Percentiles rank a stretch among this genome's conserved stretches.
Conservation (phyloP, 768 basidiomycete genomes). For the Pulveroboletus sp. region DNA sequence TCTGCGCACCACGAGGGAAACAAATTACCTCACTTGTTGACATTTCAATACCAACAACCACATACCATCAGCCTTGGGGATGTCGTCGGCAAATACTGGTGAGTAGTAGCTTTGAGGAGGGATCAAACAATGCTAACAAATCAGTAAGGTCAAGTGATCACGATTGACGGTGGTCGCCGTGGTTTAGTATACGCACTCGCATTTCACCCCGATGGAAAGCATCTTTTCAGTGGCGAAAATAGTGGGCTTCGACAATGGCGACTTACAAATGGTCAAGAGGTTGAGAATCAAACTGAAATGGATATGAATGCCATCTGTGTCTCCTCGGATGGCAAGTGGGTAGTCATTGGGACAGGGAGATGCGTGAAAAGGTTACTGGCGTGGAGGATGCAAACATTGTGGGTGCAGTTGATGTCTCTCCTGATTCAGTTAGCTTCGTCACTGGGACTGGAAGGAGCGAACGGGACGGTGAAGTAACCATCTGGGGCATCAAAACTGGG, state of each 20-base stretch:
- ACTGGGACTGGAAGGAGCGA: too few relatives aligned
- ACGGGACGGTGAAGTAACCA: too few relatives aligned
- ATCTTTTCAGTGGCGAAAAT: neutral
- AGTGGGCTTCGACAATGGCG: neutral
- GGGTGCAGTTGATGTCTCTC: too few relatives aligned
- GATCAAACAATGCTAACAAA: too few relatives aligned
- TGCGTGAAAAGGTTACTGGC: neutral
- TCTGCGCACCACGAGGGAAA: too few relatives aligned
- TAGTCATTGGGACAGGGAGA: neutral
- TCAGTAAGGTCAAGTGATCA: neutral
- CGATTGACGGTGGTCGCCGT: neutral
- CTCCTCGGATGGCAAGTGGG: neutral
- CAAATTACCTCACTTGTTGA: too few relatives aligned
- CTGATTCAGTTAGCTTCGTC: too few relatives aligned
- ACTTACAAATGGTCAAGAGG: neutral
- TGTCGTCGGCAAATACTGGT: too few relatives aligned
- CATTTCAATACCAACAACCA: too few relatives aligned
- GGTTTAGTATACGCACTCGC: neutral
- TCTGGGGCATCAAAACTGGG: too few relatives aligned
- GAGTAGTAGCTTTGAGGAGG: too few relatives aligned
- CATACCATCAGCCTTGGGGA: too few relatives aligned
- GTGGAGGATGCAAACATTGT: neutral
- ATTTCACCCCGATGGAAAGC: neutral
- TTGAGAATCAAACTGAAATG: neutral
- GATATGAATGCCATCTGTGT: neutral